Evolutionary conservation across 139 green algal genomes (phyloP), one percentile per base, ranked within the genome.

Genomic region (Closterium sp.): DNA sequence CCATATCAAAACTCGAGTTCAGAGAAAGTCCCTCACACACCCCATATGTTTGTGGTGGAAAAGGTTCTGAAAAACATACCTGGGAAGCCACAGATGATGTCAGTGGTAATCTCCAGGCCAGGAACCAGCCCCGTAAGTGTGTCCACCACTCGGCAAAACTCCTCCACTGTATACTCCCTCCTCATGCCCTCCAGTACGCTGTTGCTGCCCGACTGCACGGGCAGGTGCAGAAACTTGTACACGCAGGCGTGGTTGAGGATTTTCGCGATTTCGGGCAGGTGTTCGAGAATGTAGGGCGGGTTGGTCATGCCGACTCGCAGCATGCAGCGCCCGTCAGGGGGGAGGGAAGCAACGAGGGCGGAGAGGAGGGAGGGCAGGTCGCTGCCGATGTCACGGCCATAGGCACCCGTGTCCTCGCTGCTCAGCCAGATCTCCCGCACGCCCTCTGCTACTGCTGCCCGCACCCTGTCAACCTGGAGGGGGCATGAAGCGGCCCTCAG

Each of bases 221-320:
- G 97, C 17, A 99, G 95, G 91, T 99, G 97, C n/a, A 99, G 95
- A 92, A 97, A 99, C 11, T 94, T 90, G 92, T 98, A 99, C 1
- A 98, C 97, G 62, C 91, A 93, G 7, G 96, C 96, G 94, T 99
- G 96, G 30, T 92, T 90, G 91, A 96, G 93, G 4, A 91, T 86
- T 31, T 94, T 91, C 9, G 96, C 96, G 27, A 98, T 95, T 0
- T 93, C 96, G 5, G 95, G 90, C 73, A 99, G 93, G 91, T 98
- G 96, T 91, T 98, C 96, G 92, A 99, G 94, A 27, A 99, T 98
- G 96, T 97, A 99, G 21, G 97, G 97, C 62, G 97, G 97, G 95
- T 99, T 99, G 86, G 97, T 98, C 97, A 99, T 99, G 31, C 97
- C 97, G 21, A 99, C 86, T 0, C 97, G 95, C 86, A 99, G 95